These are phyloP conservation scores for Blastobotrys aristatus DNA, from an alignment of 1,139 yeast species.

Conservation along the genomic window DNA sequence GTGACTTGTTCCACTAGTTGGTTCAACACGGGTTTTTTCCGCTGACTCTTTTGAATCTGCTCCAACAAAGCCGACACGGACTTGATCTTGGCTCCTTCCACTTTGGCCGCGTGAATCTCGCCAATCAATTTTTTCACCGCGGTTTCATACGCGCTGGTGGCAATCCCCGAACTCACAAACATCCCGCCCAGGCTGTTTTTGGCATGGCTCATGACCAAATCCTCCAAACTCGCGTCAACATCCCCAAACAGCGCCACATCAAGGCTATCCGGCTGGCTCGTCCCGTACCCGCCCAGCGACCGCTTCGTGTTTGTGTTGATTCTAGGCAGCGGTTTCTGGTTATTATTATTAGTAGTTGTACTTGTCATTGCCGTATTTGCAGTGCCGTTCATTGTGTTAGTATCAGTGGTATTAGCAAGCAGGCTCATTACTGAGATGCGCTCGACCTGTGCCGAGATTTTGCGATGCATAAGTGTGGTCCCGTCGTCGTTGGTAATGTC, in stretches of 20 bases:
- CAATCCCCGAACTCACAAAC: slow-evolving; percentile 56
- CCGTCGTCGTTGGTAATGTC: slow-evolving; percentile 69
- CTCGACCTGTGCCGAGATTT: slow-evolving; percentile 75
- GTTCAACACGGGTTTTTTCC: slow-evolving; percentile 19
- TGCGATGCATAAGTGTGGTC: slow-evolving; percentile 60
- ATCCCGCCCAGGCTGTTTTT: slow-evolving; percentile 56
- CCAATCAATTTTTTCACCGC: slow-evolving; percentile 43
- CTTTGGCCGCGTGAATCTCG: slow-evolving; percentile 44
- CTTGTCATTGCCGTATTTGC: background rate
- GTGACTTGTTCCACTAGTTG: slow-evolving; percentile 22
- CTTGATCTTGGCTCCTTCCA: slow-evolving; percentile 42
- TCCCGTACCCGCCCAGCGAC: background rate
- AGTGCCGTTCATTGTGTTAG: background rate
- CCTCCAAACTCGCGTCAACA: slow-evolving; percentile 58
- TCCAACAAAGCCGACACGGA: slow-evolving; percentile 39
- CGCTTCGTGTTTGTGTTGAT: background rate
- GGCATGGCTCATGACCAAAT: slow-evolving; percentile 51
- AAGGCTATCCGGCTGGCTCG: slow-evolving; percentile 36
- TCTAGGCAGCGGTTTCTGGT: background rate
- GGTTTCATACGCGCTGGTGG: slow-evolving; percentile 49
- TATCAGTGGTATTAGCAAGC: slow-evolving; percentile 15
- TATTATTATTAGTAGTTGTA: slow-evolving; percentile 3
- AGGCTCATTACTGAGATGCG: slow-evolving; percentile 58
- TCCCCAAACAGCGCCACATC: slow-evolving; percentile 82
- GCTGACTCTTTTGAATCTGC: slow-evolving; percentile 27